Evolutionary conservation across 345 rosid species (phyloP), one percentile per base, ranked within the genome.

Genomic region (Camelina laxa): DNA sequence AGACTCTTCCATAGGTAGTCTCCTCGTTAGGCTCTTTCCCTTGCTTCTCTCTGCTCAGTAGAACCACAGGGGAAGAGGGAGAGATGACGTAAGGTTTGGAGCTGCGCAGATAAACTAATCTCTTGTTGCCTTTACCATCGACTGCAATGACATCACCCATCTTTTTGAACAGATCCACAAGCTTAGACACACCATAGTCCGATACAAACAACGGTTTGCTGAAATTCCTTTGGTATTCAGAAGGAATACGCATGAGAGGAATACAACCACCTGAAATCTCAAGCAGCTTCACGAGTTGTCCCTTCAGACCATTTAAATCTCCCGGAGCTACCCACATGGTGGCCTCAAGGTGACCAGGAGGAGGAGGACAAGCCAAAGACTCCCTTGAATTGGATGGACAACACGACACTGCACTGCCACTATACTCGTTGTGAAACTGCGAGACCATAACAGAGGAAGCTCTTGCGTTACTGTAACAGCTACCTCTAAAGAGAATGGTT

Each of bases 311-410:
- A 21, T 87, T 89, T 16, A 92, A 67, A 73, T 90, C 98, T 47
- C 99, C 99, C 2, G 97, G 99, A 60, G 90, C 96, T 5, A 90
- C 93, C 96, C 97, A 92, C 89, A 86, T 82, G 2, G 84, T 73
- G 0, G 88, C 77, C 81, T 87, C 88, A 81, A 75, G 84, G 42
- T 82, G 87, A 73, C 91, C 96, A 9, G 62, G 83, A 66, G 84
- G 75, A 27, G 30, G 30, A 64, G 80, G 76, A 69, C 75, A 85
- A 35, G 68, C 76, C 4, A 81, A 27, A 54, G 57, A 79, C 81
- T 93, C 93, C 39, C 79, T 84, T 54, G 82, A 19, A 44, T 80
- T 87, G 57, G 85, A 62, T 55, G 92, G 96, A 47, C 84, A 86
- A 79, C 89, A 65, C 12, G 77, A 70, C 33, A 81, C 15, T 21